Base-by-base conservation (phyloP, 768 basidiomycete genomes). In the Leucocoprinus sp. region DNA sequence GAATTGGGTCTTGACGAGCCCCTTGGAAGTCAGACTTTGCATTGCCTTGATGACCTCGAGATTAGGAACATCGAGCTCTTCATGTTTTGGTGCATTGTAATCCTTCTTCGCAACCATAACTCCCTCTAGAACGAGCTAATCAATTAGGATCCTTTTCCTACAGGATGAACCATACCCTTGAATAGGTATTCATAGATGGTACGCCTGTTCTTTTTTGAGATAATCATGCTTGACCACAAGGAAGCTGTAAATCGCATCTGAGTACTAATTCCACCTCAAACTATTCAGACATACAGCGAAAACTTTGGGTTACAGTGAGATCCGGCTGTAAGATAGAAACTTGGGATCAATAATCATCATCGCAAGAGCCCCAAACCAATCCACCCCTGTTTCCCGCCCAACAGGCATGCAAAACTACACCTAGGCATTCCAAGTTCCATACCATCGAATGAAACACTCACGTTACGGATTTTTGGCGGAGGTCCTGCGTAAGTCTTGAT, bases 51-150 rank as follows among this genome's bases (percentile, higher is more conserved):
- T 81, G 51, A 81, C 80, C 53, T 82, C 67, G 43, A 82, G 75
- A 57, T 82, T 82, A 43, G 79, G 78, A 38, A 81, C 78, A 41
- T 81, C 78, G 50, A 82, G 73, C 49, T 97, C 93, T 63, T 93
- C 91, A 63, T 99, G 96, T 67, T 93, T 92, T 42, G 93, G 87
- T 42, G 88, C 89, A 64, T 98, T 97, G 76, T 75, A 97, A 70
- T 99, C 93, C 74, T 99, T 99, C 77, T 96, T 93, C 60, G 96
- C 96, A 66, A 98, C 96, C 57, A 97, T 73, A 51, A 98, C 95
- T 61, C 95, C 95, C 85, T 99, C 93, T 93, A 60, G 19, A 26
- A 39, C 14, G n/a, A n/a, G 22, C 22, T 0, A 49, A 41, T 27
- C 8, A 41, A 22, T 15, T 14, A 4, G 9, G 8, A 27, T 26